A percentile compares a stretch with the other conserved stretches of the same genome.
Evolutionary conservation across 305 asterid species (phyloP).

Genomic region (Plantago lanceolata): DNA sequence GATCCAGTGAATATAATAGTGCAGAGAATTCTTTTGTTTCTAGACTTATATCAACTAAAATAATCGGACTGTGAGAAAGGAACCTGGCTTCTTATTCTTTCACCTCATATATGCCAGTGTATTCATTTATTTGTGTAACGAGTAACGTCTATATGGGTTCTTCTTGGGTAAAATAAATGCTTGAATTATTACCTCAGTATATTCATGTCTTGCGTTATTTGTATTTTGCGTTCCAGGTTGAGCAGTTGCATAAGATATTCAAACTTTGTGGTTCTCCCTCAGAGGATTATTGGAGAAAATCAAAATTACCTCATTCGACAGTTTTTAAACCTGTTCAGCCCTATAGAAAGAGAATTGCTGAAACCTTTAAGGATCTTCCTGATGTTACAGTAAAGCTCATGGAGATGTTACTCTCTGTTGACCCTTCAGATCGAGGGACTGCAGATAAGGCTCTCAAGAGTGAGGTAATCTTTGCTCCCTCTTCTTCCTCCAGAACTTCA

Average conservation of each 20-base stretch:
- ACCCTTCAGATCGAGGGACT: conserved; percentile 42
- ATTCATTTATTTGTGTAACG: background rate
- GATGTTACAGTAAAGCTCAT: conserved; percentile 33
- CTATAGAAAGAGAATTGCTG: conserved; percentile 39
- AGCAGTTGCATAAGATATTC: conserved; percentile 25
- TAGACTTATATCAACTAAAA: background rate
- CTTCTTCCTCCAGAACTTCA: conserved; percentile 1
- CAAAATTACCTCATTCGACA: conserved; percentile 22
- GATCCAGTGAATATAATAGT: background rate
- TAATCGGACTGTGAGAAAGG: background rate
- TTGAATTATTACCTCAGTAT: background rate
- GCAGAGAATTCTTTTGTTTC: background rate
- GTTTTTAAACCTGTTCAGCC: conserved; percentile 40
- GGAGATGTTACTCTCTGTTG: conserved; percentile 44
- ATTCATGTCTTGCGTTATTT: background rate
- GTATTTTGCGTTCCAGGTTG: background rate
- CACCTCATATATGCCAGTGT: background rate
- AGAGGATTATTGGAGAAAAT: conserved; percentile 19
- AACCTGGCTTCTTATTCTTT: background rate
- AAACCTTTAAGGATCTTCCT: conserved; percentile 42
- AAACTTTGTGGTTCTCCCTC: conserved; percentile 23
- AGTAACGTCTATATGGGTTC: background rate
- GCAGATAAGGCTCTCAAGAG: conserved; percentile 44
- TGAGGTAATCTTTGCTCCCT: conserved; percentile 30
- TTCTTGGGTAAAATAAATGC: background rate